Evolutionary conservation across 768 basidiomycete species (phyloP).

Genomic region (Leccinellum luteum): DNA sequence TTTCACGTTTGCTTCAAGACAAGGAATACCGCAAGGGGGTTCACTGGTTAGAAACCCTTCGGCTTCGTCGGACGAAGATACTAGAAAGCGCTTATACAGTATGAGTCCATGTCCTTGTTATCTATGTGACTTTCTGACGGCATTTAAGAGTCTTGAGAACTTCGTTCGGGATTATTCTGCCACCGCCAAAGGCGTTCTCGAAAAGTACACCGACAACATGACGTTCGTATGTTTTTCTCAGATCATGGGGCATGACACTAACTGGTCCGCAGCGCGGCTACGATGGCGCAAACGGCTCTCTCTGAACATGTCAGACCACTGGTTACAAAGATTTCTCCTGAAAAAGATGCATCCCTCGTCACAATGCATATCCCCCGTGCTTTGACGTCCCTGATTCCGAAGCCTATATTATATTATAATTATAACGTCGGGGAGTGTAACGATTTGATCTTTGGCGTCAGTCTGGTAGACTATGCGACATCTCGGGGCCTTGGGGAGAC

Average conservation of each 20-base stretch:
- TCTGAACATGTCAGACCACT: conserved; percentile 60
- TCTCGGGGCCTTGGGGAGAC: conserved; percentile 70
- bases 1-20: conserved; percentile 45
- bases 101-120: conserved; percentile 15
- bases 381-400: conserved; percentile 63
- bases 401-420: conserved; percentile 72
- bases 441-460: conserved; percentile 88
- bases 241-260: background rate
- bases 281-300: conserved; percentile 70
- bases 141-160: conserved; percentile 67
- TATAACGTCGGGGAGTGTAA: conserved; percentile 80
- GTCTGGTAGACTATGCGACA: conserved; percentile 85
- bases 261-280: conserved; percentile 60
- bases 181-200: conserved; percentile 59
- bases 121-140: conserved; percentile 7
- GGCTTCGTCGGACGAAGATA: conserved; percentile 78
- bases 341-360: conserved; percentile 63
- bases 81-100: conserved; percentile 81
- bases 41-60: conserved; percentile 89
- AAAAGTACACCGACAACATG: conserved; percentile 78
- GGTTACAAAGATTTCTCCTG: conserved; percentile 66
- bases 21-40: conserved; percentile 89
- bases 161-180: conserved; percentile 73
- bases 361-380: conserved; percentile 57
- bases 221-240: conserved; percentile 35